Conservation (phyloP, 2,329 filamentous ascomycete genomes). For the Fragosphaeria purpurea region DNA sequence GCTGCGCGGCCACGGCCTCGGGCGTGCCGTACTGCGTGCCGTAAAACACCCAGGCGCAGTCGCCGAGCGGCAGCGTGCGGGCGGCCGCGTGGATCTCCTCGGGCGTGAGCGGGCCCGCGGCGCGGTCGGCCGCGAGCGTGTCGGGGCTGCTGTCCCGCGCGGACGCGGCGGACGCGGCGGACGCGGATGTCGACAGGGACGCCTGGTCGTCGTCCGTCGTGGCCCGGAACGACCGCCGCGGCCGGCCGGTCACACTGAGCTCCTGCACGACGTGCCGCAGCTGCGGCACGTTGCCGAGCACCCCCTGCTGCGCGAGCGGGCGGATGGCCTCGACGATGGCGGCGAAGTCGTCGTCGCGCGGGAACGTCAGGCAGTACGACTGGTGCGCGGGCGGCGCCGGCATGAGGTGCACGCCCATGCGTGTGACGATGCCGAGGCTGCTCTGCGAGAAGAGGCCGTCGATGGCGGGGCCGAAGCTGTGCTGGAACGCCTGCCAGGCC, state of each 20-base stretch:
- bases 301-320: slow-evolving; percentile 18
- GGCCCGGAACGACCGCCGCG: slow-evolving; percentile 20
- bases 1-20: slow-evolving; percentile 21
- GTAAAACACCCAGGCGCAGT: slow-evolving; percentile 39
- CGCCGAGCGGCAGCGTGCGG: slow-evolving; percentile 28
- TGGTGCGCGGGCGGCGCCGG: slow-evolving; percentile 25
- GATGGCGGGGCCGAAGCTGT: slow-evolving; percentile 28
- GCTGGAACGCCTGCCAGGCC: slow-evolving; percentile 28
- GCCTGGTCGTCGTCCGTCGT: too few species aligned
- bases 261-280: slow-evolving; percentile 29
- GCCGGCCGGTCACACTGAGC: slow-evolving; percentile 28
- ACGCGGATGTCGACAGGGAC: too few species aligned
- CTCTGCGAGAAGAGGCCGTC: slow-evolving; percentile 41
- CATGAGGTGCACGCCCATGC: slow-evolving; percentile 39
- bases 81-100: slow-evolving; percentile 23
- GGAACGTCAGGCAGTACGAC: slow-evolving; percentile 30
- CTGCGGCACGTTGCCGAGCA: slow-evolving; percentile 36
- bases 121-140: slow-evolving; percentile 8
- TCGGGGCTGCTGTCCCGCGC: too few species aligned
- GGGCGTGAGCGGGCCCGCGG: slow-evolving; percentile 19
- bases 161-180: background rate
- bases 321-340: slow-evolving; percentile 27
- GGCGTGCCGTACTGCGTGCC: slow-evolving; percentile 30
- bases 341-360: slow-evolving; percentile 24
- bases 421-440: slow-evolving; percentile 42